Conservation (phyloP, 331 rosid genomes). For the Prunus yedoensis region DNA sequence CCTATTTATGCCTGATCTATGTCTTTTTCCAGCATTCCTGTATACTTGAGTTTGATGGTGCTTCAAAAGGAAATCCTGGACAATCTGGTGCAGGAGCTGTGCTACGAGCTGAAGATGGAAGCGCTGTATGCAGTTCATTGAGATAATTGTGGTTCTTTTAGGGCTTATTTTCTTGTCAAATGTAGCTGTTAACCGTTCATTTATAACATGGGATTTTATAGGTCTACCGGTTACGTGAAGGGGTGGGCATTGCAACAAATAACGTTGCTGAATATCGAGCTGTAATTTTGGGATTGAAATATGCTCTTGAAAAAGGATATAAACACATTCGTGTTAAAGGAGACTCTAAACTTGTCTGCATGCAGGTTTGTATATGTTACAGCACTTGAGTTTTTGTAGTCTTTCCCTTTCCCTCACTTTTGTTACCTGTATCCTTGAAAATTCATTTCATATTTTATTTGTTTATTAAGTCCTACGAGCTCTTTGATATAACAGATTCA, state of each 20-base stretch:
- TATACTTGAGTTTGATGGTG: conserved; percentile 72
- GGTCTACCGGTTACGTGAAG: conserved; percentile 77
- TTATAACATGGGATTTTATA: conserved; percentile 24
- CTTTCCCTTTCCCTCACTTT: not conserved
- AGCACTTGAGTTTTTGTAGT: not conserved
- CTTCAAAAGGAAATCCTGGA: conserved; percentile 96
- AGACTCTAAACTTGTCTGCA: conserved; percentile 84
- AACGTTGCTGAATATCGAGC: conserved; percentile 88
- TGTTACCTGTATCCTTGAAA: not conserved
- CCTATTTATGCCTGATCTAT: not conserved
- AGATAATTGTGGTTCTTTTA: not conserved
- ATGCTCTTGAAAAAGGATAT: conserved; percentile 67
- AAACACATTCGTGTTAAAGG: conserved; percentile 63
- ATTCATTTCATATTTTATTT: not conserved
- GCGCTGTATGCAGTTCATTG: conserved; percentile 43
- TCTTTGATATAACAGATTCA: conserved; percentile 48
- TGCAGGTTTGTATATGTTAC: conserved; percentile 63
- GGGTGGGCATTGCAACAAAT: conserved; percentile 72
- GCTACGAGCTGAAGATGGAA: conserved; percentile 68
- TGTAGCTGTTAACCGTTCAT: conserved; percentile 4
- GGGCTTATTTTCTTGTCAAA: conserved; percentile 3
- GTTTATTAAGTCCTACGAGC: conserved; percentile 3
- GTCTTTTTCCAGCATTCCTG: conserved; percentile 52
- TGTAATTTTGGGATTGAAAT: conserved; percentile 68
- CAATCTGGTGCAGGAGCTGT: conserved; percentile 88